Evolutionary conservation across 2,329 filamentous ascomycete genomes (phyloP), one percentile per base, ranked within the genome.

Genomic region (Aspergillus sp.): DNA sequence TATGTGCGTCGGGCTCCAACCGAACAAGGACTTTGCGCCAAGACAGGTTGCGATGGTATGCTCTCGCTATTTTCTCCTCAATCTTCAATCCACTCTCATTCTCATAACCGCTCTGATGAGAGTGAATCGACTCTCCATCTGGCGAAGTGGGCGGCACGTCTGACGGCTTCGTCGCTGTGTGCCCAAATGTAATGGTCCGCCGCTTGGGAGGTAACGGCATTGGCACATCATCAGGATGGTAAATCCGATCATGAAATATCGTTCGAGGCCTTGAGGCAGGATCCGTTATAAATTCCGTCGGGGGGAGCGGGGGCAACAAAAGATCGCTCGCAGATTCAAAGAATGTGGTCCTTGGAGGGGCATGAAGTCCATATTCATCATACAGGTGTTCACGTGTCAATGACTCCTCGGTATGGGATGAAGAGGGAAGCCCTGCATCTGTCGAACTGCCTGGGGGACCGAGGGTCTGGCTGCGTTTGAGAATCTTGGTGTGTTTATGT

Each of bases 11-110:
- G 0, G 94, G 94, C 68, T 99, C 93, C 2, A 99, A 80, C 49
- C 94, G 88, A 13, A 99, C 94, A 3, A 99, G 83, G 1, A 99
- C 94, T 69, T 99, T 99, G 43, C 94, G 88, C 94, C 94, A 99
- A 1, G 90, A 89, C 17, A 99, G 75, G 58, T 91, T 91, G 11
- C 86, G 85, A 70, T 99, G 94, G 73, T 99, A 99, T 13, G 91
- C 94, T 44, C 94, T 84, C 1, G 94, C 94, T 60, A 99, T 99
- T 74, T 97, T 97, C 71, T 99, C 94, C 71, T 99, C 94, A 0
- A 97, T 91, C 57, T 89, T 90, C 85, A 97, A 92, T 58, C 72
- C 73, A 48, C 64, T 69, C 44, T 63, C 61, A 44, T 59, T 53
- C 38, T 49, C 52, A 46, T 58, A 56, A 46, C 36, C 49, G 44